phyloP scores from a whole-genome alignment of 371 early-diverging fungal genomes.

The Mortierella sp. region DNA sequence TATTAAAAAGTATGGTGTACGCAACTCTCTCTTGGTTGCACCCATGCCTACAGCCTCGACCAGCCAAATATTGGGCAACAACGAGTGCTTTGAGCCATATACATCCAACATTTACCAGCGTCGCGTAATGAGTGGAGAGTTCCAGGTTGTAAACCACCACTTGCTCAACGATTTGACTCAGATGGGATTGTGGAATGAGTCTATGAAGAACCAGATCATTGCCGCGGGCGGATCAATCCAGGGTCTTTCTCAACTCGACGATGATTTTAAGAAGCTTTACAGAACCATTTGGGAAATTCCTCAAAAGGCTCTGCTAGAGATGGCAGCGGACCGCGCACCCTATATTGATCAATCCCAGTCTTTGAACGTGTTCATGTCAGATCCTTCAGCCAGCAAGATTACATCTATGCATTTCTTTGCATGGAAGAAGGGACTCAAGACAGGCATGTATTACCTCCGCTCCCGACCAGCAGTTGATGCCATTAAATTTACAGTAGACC shows the following conservation, averaged over 20 bases:
- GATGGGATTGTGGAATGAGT: slow-evolving; percentile 94
- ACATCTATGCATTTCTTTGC: slow-evolving; percentile 99
- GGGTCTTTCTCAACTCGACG: slow-evolving; percentile 83
- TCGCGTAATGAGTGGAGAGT: slow-evolving; percentile 98
- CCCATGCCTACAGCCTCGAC: slow-evolving; percentile 99
- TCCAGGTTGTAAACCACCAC: slow-evolving; percentile 98
- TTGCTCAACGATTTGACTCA: slow-evolving; percentile 95
- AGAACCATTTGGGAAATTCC: slow-evolving; percentile 99
- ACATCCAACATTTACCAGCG: slow-evolving; percentile 98
- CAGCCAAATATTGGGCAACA: slow-evolving; percentile 98
- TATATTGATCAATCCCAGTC: slow-evolving; percentile 99
- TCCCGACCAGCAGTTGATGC: slow-evolving; percentile 97
- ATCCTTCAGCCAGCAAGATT: slow-evolving; percentile 93
- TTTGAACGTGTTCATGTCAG: slow-evolving; percentile 96
- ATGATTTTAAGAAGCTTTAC: slow-evolving; percentile 92
- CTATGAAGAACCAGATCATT: slow-evolving; percentile 97
- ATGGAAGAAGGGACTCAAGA: slow-evolving; percentile 98
- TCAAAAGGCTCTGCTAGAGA: slow-evolving; percentile 84
- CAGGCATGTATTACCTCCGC: slow-evolving; percentile 99
- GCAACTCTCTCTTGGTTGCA: slow-evolving; percentile 96
- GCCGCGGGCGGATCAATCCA: slow-evolving; percentile 96
- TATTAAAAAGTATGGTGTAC: slow-evolving; percentile 89
- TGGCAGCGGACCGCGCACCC: slow-evolving; percentile 94
- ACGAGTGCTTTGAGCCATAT: slow-evolving; percentile 99
- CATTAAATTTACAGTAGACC: slow-evolving; percentile 91